Conservation (phyloP, 2,329 filamentous ascomycete genomes). For the Madurella mycetomatis region DNA sequence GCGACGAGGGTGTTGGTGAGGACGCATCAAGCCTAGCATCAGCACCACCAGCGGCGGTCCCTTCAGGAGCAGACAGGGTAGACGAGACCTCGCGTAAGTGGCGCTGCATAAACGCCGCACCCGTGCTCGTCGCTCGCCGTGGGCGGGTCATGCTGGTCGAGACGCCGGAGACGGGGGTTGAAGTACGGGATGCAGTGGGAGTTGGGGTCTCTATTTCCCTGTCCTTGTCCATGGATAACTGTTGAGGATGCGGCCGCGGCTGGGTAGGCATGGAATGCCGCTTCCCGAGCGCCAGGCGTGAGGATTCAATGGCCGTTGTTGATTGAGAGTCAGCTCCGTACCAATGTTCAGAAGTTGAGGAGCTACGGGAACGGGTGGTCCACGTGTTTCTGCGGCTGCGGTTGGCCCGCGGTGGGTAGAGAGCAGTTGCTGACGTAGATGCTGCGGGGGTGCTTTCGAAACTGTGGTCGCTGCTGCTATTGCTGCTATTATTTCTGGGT, state of each 20-base stretch:
- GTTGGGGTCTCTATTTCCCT: neutral
- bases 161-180: slow-evolving; percentile 17
- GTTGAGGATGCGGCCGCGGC: neutral
- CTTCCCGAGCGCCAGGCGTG: neutral
- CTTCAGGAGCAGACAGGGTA: neutral
- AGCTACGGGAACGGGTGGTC: slow-evolving; percentile 11
- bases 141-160: slow-evolving; percentile 27
- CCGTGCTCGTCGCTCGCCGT: slow-evolving; percentile 43
- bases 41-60: neutral
- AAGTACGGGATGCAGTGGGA: slow-evolving; percentile 15
- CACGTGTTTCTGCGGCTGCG: slow-evolving; percentile 22
- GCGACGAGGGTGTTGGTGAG: neutral
- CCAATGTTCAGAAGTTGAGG: slow-evolving; percentile 10
- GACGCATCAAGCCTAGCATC: neutral
- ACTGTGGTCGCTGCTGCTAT: neutral
- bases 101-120: slow-evolving; percentile 43
- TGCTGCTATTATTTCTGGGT: neutral
- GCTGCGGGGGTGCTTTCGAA: neutral
- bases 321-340: neutral
- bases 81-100: slow-evolving; percentile 25
- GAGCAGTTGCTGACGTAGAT: neutral
- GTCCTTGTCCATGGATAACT: neutral
- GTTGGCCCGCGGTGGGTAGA: neutral
- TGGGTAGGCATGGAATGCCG: slow-evolving; percentile 13
- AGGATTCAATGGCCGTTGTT: neutral